Evolutionary conservation across 2,329 filamentous ascomycete genomes (phyloP).

Genomic region (Fusarium multiceps): DNA sequence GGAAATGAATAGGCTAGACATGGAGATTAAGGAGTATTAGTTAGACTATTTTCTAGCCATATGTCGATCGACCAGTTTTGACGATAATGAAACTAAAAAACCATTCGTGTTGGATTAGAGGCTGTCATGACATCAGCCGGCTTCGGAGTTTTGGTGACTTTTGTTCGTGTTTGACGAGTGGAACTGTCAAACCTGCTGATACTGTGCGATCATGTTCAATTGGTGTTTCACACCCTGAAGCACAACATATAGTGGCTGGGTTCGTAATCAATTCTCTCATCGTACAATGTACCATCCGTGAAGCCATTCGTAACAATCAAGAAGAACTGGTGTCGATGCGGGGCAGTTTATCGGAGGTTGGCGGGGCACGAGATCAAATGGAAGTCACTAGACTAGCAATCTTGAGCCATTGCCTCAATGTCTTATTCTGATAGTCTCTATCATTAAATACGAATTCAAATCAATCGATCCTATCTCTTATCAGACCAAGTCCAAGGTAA

Average conservation of each 20-base stretch:
- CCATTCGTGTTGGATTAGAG: constrained; percentile 3
- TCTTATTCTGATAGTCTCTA: neutral
- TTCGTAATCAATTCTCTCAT: neutral
- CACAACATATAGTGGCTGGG: neutral
- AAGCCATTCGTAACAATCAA: neutral
- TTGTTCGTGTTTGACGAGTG: neutral
- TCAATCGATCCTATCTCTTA: neutral
- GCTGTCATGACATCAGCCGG: neutral
- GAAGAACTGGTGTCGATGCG: constrained; percentile 5
- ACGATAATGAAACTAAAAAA: constrained; percentile 38
- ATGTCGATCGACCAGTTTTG: constrained; percentile 16
- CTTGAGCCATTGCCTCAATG: constrained; percentile 17
- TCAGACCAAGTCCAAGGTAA: neutral
- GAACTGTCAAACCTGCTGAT: neutral
- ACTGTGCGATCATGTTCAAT: neutral
- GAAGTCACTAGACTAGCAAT: constrained; percentile 24
- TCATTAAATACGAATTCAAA: neutral
- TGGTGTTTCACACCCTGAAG: neutral
- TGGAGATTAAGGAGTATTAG: constrained; percentile 1
- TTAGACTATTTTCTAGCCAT: neutral
- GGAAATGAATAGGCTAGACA: constrained; percentile 26
- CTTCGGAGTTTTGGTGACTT: neutral
- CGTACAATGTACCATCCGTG: neutral
- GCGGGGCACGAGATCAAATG: constrained; percentile 25
- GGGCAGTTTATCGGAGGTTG: constrained; percentile 20